Evolutionary conservation across 106 monocot species (phyloP).

Genomic region (Acanthochlamys bracteata): DNA sequence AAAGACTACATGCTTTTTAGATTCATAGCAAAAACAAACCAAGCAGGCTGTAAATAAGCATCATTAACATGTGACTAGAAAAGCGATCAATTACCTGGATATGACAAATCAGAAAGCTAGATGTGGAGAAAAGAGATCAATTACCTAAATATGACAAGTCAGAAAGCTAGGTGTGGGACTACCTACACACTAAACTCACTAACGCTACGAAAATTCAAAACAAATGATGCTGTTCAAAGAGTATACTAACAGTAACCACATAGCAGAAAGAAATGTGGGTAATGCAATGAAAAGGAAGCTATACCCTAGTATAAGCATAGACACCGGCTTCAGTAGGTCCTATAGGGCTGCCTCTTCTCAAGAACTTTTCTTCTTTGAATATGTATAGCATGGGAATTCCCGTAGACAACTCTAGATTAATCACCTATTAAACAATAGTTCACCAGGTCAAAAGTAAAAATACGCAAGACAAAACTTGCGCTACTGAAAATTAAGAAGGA

Average conservation of each 20-base stretch:
- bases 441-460: not conserved
- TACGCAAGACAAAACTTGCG: not conserved
- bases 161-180: too few relatives aligned
- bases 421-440: constrained; percentile 45
- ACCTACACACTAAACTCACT: too few relatives aligned
- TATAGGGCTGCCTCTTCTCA: constrained; percentile 79
- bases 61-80: too few relatives aligned
- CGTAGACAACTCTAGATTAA: constrained; percentile 83
- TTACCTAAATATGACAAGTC: too few relatives aligned
- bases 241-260: not conserved
- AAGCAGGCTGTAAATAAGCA: too few relatives aligned
- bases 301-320: constrained; percentile 91
- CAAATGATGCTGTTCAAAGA: too few relatives aligned
- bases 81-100: too few relatives aligned
- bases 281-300: constrained; percentile 1
- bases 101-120: too few relatives aligned
- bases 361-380: constrained; percentile 86
- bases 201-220: too few relatives aligned
- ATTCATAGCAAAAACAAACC: too few relatives aligned
- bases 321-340: constrained; percentile 81
- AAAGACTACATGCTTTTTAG: too few relatives aligned
- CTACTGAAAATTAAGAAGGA: not conserved
- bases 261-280: not conserved
- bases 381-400: constrained; percentile 98
- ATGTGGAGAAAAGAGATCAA: too few relatives aligned